Conservation (phyloP, 78 protist genomes). For the Protostelium mycophagum region DNA sequence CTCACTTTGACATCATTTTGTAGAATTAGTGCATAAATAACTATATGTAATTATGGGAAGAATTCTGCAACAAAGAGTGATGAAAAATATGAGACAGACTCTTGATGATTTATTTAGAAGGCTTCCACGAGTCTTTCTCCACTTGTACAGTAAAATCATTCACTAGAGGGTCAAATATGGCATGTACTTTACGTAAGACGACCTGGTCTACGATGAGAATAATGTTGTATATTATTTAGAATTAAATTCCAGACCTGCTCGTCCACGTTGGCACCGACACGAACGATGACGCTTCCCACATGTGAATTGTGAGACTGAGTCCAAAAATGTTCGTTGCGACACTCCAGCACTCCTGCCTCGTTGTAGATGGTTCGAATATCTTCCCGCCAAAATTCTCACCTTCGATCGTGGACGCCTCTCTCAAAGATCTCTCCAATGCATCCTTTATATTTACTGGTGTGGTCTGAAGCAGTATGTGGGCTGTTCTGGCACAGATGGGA, state of each 20-base stretch:
- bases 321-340: slow-evolving; percentile 51
- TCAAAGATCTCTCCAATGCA: slow-evolving; percentile 11
- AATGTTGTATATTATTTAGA: no score
- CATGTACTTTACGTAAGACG: slow-evolving; percentile 8
- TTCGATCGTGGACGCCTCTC: slow-evolving; percentile 14
- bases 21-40: no score
- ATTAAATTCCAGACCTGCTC: slow-evolving; percentile 8
- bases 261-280: slow-evolving; percentile 7
- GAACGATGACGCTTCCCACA: slow-evolving; percentile 23
- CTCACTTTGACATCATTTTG: no score
- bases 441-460: slow-evolving; percentile 21
- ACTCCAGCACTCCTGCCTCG: background rate
- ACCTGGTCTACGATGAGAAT: no score
- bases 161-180: slow-evolving; percentile 12
- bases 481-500: slow-evolving; percentile 40
- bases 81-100: no score
- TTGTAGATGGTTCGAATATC: background rate
- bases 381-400: slow-evolving; percentile 37
- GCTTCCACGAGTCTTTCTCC: slow-evolving; percentile 28
- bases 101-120: no score
- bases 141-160: slow-evolving; percentile 44
- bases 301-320: slow-evolving; percentile 29
- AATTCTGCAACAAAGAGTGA: no score
- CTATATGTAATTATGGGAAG: no score
- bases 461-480: slow-evolving; percentile 30